Percentiles rank a stretch among this genome's conserved stretches.
Conservation (phyloP, 345 rosid species). For the Aethionema arabicum region DNA sequence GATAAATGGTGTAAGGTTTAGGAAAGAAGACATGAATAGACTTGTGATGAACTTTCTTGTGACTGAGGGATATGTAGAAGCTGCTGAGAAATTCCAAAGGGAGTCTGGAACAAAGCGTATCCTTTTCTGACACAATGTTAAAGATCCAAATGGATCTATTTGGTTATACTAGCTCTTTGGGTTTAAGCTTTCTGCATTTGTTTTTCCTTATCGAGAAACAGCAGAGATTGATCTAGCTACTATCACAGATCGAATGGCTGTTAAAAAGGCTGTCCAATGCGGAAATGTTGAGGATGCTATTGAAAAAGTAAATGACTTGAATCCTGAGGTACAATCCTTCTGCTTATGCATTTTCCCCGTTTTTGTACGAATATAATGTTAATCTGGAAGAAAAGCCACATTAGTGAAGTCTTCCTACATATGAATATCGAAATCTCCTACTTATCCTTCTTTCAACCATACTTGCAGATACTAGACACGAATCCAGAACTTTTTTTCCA, state of each 20-base stretch:
- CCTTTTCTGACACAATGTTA: constrained; percentile 30
- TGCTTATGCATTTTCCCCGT: neutral
- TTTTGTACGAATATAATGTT: neutral
- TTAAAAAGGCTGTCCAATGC: constrained; percentile 91
- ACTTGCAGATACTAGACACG: constrained; percentile 75
- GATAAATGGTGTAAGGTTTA: constrained; percentile 75
- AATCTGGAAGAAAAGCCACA: neutral
- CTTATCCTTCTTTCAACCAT: neutral
- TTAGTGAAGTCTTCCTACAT: neutral
- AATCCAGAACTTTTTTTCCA: constrained; percentile 97
- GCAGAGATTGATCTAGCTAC: constrained; percentile 97
- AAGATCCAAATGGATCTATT: neutral
- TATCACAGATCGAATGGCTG: constrained; percentile 92
- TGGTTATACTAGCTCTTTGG: constrained; percentile 6
- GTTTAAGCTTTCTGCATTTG: neutral
- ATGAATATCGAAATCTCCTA: neutral
- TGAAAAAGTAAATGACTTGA: constrained; percentile 90
- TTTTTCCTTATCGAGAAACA: constrained; percentile 55
- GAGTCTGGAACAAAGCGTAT: constrained; percentile 98
- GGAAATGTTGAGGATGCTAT: constrained; percentile 98
- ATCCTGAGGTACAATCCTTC: constrained; percentile 69
- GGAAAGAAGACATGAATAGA: constrained; percentile 95
- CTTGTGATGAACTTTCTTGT: constrained; percentile 98
- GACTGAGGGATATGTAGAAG: constrained; percentile 96
- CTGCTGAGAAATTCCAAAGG: constrained; percentile 79